Conservation (phyloP, 2,329 filamentous ascomycete genomes). For the Botrytis fabae region DNA sequence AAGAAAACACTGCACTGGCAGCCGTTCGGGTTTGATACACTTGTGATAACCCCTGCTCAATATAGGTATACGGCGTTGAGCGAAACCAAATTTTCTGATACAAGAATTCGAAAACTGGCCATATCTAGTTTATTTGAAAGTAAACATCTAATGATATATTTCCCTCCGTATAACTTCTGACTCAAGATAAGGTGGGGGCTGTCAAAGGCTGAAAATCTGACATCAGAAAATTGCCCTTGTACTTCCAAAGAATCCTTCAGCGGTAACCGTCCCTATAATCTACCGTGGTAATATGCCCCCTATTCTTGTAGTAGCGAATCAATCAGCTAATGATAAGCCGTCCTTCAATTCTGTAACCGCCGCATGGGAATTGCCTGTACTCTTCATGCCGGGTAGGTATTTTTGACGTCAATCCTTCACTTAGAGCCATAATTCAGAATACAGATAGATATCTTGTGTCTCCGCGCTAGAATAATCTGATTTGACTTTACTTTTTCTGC, state of each 20-base stretch:
- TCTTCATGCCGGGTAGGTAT: not conserved
- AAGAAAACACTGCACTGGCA: not conserved
- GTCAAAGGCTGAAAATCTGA: not conserved
- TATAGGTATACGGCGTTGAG: no score
- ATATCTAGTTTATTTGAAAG: not conserved
- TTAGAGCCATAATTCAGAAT: not conserved
- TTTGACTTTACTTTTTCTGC: not conserved
- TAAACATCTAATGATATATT: not conserved
- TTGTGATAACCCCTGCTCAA: not conserved
- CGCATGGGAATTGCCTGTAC: not conserved
- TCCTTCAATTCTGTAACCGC: not conserved
- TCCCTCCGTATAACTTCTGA: not conserved
- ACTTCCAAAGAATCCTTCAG: conserved; percentile 2
- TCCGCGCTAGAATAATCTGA: no score
- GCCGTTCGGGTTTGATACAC: not conserved
- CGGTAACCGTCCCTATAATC: not conserved
- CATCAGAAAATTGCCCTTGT: not conserved
- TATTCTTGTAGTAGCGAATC: not conserved
- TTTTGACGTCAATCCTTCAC: not conserved
- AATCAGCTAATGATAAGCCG: not conserved
- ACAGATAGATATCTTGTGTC: not conserved
- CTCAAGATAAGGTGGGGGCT: not conserved
- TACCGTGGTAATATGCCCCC: not conserved
- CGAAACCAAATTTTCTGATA: not conserved
- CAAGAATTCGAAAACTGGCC: not conserved